These are phyloP conservation scores for Ricinus communis DNA, from an alignment of 345 rosid genomes.

Conservation along the genomic window DNA sequence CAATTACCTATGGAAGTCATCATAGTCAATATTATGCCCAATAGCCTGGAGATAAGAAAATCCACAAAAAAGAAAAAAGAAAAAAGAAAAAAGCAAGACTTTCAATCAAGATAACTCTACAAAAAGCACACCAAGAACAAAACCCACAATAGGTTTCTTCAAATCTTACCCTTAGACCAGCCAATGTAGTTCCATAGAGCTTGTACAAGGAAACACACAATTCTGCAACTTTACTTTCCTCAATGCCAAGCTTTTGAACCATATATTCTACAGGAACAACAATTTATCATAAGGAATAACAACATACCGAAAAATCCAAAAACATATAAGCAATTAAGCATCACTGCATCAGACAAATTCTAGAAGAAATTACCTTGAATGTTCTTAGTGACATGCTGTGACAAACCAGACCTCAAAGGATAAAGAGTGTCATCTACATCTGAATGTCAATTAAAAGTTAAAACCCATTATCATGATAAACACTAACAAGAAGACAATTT, in stretches of 20 bases:
- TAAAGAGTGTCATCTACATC: constrained; percentile 40
- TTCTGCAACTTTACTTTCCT: constrained; percentile 51
- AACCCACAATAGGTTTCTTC: not conserved
- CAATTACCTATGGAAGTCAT: constrained; percentile 81
- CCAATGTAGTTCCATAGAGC: constrained; percentile 48
- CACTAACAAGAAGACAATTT: not conserved
- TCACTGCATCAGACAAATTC: not conserved
- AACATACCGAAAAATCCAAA: not conserved
- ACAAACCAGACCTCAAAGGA: constrained; percentile 26
- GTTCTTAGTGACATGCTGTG: constrained; percentile 17
- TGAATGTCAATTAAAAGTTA: constrained; percentile 7
- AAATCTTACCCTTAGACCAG: constrained; percentile 61
- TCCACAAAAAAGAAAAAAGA: not conserved
- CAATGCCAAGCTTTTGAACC: constrained; percentile 77
- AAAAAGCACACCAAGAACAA: not conserved
- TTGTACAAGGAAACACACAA: constrained; percentile 69
- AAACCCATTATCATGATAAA: not conserved
- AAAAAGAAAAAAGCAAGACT: too few relatives aligned
- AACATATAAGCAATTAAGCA: not conserved
- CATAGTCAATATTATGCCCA: constrained; percentile 82
- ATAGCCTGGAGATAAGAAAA: constrained; percentile 56
- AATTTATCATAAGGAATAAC: not conserved
- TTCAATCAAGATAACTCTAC: not conserved
- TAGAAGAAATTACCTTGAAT: constrained; percentile 22
- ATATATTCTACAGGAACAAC: constrained; percentile 56